Evolutionary conservation across 148 eudicot species (phyloP).

Genomic region (Tetragonia tetragonoides): DNA sequence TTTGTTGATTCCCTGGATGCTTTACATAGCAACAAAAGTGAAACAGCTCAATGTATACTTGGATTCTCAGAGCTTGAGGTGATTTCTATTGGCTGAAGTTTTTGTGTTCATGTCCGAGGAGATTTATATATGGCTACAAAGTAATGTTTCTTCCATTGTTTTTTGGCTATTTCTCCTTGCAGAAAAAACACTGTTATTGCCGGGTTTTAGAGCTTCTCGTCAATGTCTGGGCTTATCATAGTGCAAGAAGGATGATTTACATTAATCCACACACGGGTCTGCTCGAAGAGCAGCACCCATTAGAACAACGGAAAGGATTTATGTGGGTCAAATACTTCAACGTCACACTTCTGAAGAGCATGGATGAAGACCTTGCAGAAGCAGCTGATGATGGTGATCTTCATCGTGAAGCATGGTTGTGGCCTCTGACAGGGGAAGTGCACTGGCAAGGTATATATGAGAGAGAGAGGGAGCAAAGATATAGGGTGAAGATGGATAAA

Average conservation of each 20-base stretch:
- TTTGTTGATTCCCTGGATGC: slow-evolving; percentile 87
- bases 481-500: slow-evolving; percentile 92
- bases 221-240: slow-evolving; percentile 99
- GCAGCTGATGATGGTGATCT: slow-evolving; percentile 79
- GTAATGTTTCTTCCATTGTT: background rate
- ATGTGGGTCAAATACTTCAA: slow-evolving; percentile 94
- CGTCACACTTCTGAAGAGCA: slow-evolving; percentile 61
- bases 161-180: slow-evolving; percentile 24
- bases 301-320: slow-evolving; percentile 57
- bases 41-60: slow-evolving; percentile 46
- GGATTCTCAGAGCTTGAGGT: slow-evolving; percentile 78
- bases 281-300: slow-evolving; percentile 83
- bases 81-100: slow-evolving; percentile 3
- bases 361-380: slow-evolving; percentile 99
- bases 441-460: slow-evolving; percentile 96
- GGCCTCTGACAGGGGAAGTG: slow-evolving; percentile 95
- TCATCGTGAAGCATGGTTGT: slow-evolving; percentile 70
- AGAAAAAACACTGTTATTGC: slow-evolving; percentile 89
- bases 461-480: slow-evolving; percentile 87
- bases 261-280: slow-evolving; percentile 69
- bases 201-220: slow-evolving; percentile 77
- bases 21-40: slow-evolving; percentile 53
- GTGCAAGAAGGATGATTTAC: slow-evolving; percentile 85
- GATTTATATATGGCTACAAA: background rate
- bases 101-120: background rate